Conservation (phyloP, 2,329 filamentous ascomycete species). For the Neoscytalidium dimidiatum region DNA sequence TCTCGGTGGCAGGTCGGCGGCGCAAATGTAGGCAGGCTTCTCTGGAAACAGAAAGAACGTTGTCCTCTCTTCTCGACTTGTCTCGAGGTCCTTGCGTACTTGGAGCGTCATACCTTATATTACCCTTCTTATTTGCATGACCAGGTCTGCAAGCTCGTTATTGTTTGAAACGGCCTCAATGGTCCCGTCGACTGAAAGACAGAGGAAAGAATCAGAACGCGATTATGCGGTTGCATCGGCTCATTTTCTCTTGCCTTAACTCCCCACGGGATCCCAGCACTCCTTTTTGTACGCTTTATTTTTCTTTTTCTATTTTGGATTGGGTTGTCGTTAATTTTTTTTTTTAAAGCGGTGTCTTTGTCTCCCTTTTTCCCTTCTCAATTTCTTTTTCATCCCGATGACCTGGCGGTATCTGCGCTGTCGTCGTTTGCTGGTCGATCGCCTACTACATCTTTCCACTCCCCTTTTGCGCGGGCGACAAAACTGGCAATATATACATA, state of each 20-base stretch:
- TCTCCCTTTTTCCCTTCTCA: background rate
- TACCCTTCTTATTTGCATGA: background rate
- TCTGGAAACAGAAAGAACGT: constrained; percentile 11
- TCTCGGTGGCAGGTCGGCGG: background rate
- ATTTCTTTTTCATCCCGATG: background rate
- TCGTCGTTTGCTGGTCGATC: constrained; percentile 9
- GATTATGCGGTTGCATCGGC: background rate
- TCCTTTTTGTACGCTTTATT: background rate
- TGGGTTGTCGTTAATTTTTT: background rate
- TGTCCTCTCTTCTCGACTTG: background rate
- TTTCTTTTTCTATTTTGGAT: background rate
- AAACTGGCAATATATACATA: constrained; percentile 2
- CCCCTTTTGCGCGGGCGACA: constrained; percentile 13
- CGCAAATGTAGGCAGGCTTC: constrained; percentile 12
- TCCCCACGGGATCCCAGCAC: background rate
- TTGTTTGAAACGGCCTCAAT: background rate
- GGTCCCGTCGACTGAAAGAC: background rate
- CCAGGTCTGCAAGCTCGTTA: background rate
- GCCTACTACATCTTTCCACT: background rate
- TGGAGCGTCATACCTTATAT: too few relatives aligned
- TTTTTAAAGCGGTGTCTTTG: background rate
- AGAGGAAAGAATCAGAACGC: constrained; percentile 8
- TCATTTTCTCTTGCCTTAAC: background rate
- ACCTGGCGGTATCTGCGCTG: background rate
- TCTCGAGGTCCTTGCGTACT: too few relatives aligned